Evolutionary conservation across 768 basidiomycete species (phyloP).

Genomic region (Polyporus arcularius): DNA sequence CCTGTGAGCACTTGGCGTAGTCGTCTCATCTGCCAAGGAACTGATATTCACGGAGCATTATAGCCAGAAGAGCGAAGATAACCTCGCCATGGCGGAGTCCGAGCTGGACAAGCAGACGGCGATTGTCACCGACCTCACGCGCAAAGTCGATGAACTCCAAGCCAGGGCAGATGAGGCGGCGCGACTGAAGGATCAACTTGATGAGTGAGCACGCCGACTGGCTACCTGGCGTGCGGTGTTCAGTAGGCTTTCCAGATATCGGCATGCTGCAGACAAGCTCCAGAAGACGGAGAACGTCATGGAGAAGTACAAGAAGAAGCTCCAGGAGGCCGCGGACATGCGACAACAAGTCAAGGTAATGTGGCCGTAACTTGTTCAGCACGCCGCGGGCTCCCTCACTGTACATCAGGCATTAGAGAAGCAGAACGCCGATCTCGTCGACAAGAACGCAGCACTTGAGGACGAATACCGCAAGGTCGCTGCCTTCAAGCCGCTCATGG

Average conservation of each 20-base stretch:
- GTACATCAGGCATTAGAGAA: constrained; percentile 74
- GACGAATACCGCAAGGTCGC: constrained; percentile 88
- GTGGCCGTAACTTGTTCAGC: constrained; percentile 20
- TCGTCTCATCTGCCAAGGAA: not conserved
- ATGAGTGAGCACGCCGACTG: constrained; percentile 66
- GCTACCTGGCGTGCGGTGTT: not conserved
- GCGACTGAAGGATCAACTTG: constrained; percentile 88
- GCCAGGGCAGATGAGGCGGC: constrained; percentile 73
- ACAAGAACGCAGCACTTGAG: constrained; percentile 89
- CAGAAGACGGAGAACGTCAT: constrained; percentile 97
- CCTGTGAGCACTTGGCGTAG: constrained; percentile 63
- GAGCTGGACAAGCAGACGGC: constrained; percentile 80
- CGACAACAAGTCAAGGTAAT: constrained; percentile 81
- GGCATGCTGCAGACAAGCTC: constrained; percentile 88
- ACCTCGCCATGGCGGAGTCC: constrained; percentile 76
- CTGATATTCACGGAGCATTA: constrained; percentile 33
- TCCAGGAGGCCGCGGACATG: constrained; percentile 91
- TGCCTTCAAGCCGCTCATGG: constrained; percentile 86
- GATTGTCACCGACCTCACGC: constrained; percentile 70
- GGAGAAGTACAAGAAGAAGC: constrained; percentile 98
- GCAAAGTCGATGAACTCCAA: constrained; percentile 82
- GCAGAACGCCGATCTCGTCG: constrained; percentile 89
- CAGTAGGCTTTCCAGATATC: constrained; percentile 55
- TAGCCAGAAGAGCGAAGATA: constrained; percentile 95
- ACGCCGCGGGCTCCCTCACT: not conserved